phyloP scores from a whole-genome alignment of 805 yeast genomes.

The Barnettozyma wickerhamii region DNA sequence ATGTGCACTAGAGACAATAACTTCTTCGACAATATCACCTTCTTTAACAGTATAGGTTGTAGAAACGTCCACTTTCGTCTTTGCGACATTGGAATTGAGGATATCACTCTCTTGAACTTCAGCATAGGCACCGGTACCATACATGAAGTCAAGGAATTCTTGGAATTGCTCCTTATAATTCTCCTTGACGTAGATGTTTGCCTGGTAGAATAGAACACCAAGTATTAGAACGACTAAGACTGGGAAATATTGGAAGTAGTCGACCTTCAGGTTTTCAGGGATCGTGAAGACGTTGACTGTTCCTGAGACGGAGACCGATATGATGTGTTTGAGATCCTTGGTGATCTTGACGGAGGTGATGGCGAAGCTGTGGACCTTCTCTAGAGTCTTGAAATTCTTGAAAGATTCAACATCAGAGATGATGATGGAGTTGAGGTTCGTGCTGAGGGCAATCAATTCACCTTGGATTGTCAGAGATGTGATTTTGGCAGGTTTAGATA shows the following conservation, averaged over 20 bases:
- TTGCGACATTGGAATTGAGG: background rate
- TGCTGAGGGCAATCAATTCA: slow-evolving; percentile 38
- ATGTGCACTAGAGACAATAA: slow-evolving; percentile 10
- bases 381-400: slow-evolving; percentile 43
- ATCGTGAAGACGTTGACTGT: slow-evolving; percentile 59
- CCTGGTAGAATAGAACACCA: slow-evolving; percentile 6
- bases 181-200: slow-evolving; percentile 12
- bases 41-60: slow-evolving; percentile 15
- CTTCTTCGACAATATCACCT: slow-evolving; percentile 21
- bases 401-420: slow-evolving; percentile 52
- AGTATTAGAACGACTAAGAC: slow-evolving; percentile 9
- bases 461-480: slow-evolving; percentile 16
- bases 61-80: background rate
- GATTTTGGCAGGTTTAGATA: slow-evolving; percentile 45
- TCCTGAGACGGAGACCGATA: slow-evolving; percentile 55
- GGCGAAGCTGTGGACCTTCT: slow-evolving; percentile 73
- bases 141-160: slow-evolving; percentile 8
- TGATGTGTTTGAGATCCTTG: slow-evolving; percentile 3
- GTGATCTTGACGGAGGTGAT: slow-evolving; percentile 71
- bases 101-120: background rate
- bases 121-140: slow-evolving; percentile 9
- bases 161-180: slow-evolving; percentile 16
- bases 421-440: slow-evolving; percentile 58
- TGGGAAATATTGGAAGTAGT: slow-evolving; percentile 10
- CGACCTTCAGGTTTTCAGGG: slow-evolving; percentile 40